Evolutionary conservation across 169 alveolate species (phyloP), one percentile per base, ranked within the genome.

Genomic region (Toxoplasma gondii): DNA sequence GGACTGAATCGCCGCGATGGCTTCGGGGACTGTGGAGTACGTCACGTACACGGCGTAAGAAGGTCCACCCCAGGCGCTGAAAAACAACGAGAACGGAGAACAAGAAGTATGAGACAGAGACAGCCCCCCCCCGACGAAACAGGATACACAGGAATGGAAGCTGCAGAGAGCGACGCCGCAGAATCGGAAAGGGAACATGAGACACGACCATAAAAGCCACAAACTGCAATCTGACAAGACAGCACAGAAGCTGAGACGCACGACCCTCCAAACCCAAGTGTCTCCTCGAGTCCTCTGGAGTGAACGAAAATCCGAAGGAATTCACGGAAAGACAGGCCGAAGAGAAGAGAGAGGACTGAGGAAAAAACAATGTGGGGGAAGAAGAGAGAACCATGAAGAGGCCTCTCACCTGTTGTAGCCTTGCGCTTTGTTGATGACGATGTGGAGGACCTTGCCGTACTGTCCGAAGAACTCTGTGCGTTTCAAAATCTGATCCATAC

Each of bases 1-100:
- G 91, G 97, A 97, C 96, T 97, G 98, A 78, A 98, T 98, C 34
- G 99, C 99, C 94, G 96, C 96, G 45, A 98, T 96, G 22, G 99
- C 99, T 91, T 98, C 99, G 27, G 96, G 91, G 84, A 98, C 98
- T 88, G 96, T 97, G 49, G 98, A 96, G 96, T 98, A 98, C 34
- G 99, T 98, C 36, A 98, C 97, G 93, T 98, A 98, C 38, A 99
- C 99, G 69, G 98, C 98, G 96, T 97, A 98, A 10, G 99, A 98
- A 2, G 99, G 98, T 41, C 98, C 98, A 34, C 95, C 95, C 95
- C 93, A 93, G 81, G 88, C 87, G 36, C 95, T 93, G 94, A 12
- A 90, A 74, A 1, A n/a, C 24, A 29, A 34, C 2, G 27, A 64
- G n/a, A 1, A 90, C 31, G 19, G 36, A 29, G 16, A 29, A 44